phyloP scores from a whole-genome alignment of 352 stramenopile species.

The Globisporangium perplexum region DNA sequence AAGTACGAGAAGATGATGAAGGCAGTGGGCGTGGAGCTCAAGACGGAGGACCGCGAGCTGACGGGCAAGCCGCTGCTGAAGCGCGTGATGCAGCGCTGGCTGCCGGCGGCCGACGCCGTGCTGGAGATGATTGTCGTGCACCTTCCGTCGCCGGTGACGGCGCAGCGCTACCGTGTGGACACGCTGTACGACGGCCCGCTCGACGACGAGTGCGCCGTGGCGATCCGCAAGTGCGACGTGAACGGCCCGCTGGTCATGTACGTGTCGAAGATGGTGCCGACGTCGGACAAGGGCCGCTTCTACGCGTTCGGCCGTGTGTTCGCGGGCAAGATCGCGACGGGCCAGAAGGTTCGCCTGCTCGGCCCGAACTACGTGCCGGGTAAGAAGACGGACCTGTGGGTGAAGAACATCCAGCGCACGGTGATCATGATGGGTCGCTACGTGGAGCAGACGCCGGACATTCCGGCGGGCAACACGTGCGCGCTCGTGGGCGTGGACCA shows the following conservation, averaged over 20 bases:
- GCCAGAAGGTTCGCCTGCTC: conserved; percentile 99
- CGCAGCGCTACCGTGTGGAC: conserved; percentile 98
- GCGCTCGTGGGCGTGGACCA: conserved; percentile 99
- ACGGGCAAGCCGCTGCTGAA: conserved; percentile 97
- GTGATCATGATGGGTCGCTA: conserved; percentile 99
- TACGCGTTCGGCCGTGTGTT: conserved; percentile 99
- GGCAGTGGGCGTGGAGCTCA: conserved; percentile 96
- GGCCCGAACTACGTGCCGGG: conserved; percentile 99
- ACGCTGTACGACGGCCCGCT: conserved; percentile 98
- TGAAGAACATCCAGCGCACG: conserved; percentile 99
- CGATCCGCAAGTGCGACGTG: conserved; percentile 98
- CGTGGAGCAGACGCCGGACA: conserved; percentile 97
- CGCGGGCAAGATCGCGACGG: conserved; percentile 97
- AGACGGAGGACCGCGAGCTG: conserved; percentile 96
- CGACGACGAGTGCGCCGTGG: conserved; percentile 96
- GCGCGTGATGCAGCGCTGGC: conserved; percentile 98
- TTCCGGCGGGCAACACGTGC: conserved; percentile 99
- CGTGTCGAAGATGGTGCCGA: conserved; percentile 99
- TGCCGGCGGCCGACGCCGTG: conserved; percentile 97
- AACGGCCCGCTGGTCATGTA: conserved; percentile 99
- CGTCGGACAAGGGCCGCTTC: conserved; percentile 98
- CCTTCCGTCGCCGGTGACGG: conserved; percentile 95
- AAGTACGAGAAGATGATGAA: conserved; percentile 98
- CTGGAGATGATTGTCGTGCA: conserved; percentile 99
- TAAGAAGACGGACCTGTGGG: conserved; percentile 99